Evolutionary conservation across 148 eudicot genomes (phyloP).

Genomic region (Rhododendron vialii): DNA sequence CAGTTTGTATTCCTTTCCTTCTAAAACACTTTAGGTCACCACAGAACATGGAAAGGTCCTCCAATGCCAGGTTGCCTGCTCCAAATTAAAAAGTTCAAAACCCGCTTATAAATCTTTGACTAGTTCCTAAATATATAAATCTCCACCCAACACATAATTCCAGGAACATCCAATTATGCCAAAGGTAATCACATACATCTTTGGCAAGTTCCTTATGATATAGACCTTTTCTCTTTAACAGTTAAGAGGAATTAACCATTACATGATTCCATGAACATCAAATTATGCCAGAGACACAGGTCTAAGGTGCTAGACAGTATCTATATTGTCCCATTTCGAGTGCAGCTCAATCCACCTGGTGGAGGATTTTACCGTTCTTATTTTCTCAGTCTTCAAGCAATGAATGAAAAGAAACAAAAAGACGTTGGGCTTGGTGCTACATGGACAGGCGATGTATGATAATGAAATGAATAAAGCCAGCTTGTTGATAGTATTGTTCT

Average conservation of each 20-base stretch:
- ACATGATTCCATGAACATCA: neutral
- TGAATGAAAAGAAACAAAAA: neutral
- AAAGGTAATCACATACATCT: no score
- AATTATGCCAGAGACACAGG: conserved; percentile 1
- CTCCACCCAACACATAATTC: neutral
- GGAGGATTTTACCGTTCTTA: neutral
- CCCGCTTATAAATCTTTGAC: neutral
- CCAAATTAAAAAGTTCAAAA: neutral
- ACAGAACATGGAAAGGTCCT: neutral
- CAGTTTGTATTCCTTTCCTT: neutral
- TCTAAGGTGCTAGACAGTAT: neutral
- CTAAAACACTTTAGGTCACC: neutral
- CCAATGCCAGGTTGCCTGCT: neutral
- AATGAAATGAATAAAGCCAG: neutral
- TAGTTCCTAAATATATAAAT: neutral
- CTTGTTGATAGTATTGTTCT: neutral
- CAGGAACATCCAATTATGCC: neutral
- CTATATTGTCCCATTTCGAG: neutral
- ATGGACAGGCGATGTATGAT: neutral
- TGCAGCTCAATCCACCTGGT: neutral
- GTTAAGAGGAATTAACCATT: neutral
- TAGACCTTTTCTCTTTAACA: neutral
- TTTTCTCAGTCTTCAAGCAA: neutral
- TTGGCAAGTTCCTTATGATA: neutral
- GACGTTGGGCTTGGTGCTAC: neutral